Percentiles rank a stretch among this genome's conserved stretches.
phyloP scores from a whole-genome alignment of 148 eudicot genomes.

The Spergularia bocconei region DNA sequence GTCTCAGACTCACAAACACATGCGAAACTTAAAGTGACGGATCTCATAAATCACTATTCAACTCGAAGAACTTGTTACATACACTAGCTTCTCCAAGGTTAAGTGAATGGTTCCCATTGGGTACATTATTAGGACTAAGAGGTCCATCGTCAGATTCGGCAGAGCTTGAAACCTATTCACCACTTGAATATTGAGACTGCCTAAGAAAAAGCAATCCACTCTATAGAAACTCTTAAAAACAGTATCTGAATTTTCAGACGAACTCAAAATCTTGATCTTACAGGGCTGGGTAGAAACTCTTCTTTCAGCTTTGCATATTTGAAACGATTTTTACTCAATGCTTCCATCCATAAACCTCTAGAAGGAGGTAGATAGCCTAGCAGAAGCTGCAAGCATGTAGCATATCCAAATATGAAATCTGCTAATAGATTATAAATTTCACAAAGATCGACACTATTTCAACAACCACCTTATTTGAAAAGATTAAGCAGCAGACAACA shows the following conservation, averaged over 20 bases:
- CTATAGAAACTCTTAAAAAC: not conserved
- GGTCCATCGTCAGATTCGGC: slow-evolving; percentile 36
- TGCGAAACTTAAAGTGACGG: not conserved
- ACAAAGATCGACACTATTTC: not conserved
- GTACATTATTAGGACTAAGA: slow-evolving; percentile 43
- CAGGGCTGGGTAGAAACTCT: slow-evolving; percentile 55
- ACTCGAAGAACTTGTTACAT: slow-evolving; percentile 68
- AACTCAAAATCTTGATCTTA: slow-evolving; percentile 24
- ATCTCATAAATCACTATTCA: slow-evolving; percentile 7
- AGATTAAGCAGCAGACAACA: not conserved
- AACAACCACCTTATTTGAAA: not conserved
- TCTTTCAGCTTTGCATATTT: slow-evolving; percentile 56
- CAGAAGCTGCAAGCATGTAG: slow-evolving; percentile 47
- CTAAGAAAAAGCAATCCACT: slow-evolving; percentile 33
- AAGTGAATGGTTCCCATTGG: slow-evolving; percentile 61
- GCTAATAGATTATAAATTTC: no score
- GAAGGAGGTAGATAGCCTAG: slow-evolving; percentile 61
- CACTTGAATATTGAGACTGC: slow-evolving; percentile 44
- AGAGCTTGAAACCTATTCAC: slow-evolving; percentile 18
- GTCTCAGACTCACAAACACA: not conserved
- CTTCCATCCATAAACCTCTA: slow-evolving; percentile 50
- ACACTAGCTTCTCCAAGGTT: slow-evolving; percentile 49
- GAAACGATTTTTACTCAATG: slow-evolving; percentile 40
- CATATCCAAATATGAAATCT: slow-evolving; percentile 2
- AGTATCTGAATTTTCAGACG: not conserved